phyloP scores from a whole-genome alignment of 2,329 filamentous ascomycete species.

The Thermochaetoides dissita region DNA sequence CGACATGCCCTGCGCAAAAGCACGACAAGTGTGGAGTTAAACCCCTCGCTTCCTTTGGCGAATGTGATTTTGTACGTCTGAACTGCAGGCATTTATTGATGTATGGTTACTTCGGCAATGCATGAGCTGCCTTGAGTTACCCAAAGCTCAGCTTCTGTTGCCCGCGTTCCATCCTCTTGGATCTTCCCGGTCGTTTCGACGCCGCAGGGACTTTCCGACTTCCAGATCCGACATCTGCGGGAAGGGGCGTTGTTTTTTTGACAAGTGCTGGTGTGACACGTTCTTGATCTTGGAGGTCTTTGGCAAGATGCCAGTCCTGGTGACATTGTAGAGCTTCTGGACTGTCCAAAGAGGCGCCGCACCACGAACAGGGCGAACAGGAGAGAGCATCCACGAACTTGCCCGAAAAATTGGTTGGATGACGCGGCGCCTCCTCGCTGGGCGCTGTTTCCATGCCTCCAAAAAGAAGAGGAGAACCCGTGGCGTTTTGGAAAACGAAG shows the following conservation, averaged over 20 bases:
- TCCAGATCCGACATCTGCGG: constrained; percentile 16
- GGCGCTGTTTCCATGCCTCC: no score
- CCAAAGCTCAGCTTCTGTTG: constrained; percentile 49
- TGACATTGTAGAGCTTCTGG: constrained; percentile 57
- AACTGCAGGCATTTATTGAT: constrained; percentile 6
- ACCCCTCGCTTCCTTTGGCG: neutral
- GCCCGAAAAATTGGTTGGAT: no score
- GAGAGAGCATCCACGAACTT: no score
- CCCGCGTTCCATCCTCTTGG: constrained; percentile 38
- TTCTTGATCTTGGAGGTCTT: constrained; percentile 59
- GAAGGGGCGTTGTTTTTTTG: constrained; percentile 20
- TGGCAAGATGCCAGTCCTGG: constrained; percentile 88
- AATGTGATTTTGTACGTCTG: neutral
- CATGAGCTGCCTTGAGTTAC: constrained; percentile 21
- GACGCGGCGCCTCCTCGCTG: no score
- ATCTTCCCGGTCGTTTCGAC: constrained; percentile 25
- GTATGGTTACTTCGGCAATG: constrained; percentile 7
- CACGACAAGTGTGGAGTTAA: no score
- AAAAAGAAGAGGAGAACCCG: neutral
- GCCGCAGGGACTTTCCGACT: constrained; percentile 21
- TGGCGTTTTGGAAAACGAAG: constrained; percentile 11
- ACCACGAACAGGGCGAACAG: constrained; percentile 33
- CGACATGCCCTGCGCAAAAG: no score
- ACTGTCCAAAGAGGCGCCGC: constrained; percentile 44
- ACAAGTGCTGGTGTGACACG: constrained; percentile 35